Base-by-base conservation (phyloP, 129 eudicot species). In the Flaveria linearis region DNA sequence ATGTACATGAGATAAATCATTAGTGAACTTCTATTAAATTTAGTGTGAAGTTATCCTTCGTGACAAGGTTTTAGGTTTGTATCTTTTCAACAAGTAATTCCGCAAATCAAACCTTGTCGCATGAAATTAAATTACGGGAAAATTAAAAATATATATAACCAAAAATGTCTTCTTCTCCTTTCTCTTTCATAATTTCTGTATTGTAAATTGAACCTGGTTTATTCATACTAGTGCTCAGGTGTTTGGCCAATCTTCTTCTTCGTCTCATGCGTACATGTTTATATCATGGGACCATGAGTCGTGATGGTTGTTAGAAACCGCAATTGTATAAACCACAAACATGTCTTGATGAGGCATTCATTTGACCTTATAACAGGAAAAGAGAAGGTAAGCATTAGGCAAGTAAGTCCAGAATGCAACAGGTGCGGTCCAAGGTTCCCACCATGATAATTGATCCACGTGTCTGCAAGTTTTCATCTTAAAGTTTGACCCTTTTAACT, bases 351-450 rank as follows among this genome's bases (percentile, higher is more conserved):
- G 36, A 69, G 36, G 16, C 22, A 14, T 49, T 49, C 3, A 30
- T 43, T 36, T 50, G 72, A 46, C 33, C 47, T 55, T 52, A 50
- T 22, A 13, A 73, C 51, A 65, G 25, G 83, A 72, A 65, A 79
- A 78, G 7, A 61, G 43, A 28, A 78, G 76, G 17, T 20, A 22
- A 50, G 45, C 53, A 68, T 55, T 53, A 68, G 49, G 69, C 20
- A 41, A 68, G 46, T 55, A 41, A 61, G 75, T 43, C 26, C 33
- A 56, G 61, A 50, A 28, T 60, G 76, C 50, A 80, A 80, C 58
- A 80, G 22, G 68, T 80, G 69, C 15, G 47, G 78, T 79, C 68
- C 68, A 72, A 72, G 67, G 73, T 51, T 79, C 52, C 52, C 75
- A 65, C 69, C 11, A 9, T 65, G 61, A 53, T 51, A 55, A 12